These are phyloP conservation scores for Suhomyces bolitotheri DNA, from an alignment of 1,139 yeast species.

Conservation along the genomic window DNA sequence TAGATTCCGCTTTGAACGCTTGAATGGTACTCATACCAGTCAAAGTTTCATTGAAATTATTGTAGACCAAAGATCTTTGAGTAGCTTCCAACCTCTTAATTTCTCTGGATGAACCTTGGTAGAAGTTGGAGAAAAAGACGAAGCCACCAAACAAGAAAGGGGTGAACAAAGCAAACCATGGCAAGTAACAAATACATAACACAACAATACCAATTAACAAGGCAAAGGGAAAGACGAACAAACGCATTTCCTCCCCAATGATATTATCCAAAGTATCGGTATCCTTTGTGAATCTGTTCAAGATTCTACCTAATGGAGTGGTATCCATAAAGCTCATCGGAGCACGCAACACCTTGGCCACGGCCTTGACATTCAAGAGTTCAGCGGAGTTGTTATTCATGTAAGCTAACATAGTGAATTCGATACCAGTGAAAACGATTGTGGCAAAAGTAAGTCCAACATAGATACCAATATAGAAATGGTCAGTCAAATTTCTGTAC, in stretches of 20 bases:
- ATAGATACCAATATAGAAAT: slow-evolving; percentile 33
- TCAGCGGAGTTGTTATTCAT: slow-evolving; percentile 49
- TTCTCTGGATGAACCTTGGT: slow-evolving; percentile 76
- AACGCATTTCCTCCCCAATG: slow-evolving; percentile 46
- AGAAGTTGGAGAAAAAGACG: slow-evolving; percentile 43
- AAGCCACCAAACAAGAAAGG: slow-evolving; percentile 42
- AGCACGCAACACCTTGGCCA: slow-evolving; percentile 39
- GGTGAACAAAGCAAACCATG: slow-evolving; percentile 52
- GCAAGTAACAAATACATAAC: slow-evolving; percentile 66
- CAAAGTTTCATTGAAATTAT: slow-evolving; percentile 74
- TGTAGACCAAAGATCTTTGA: slow-evolving; percentile 73
- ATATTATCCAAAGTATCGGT: slow-evolving; percentile 51
- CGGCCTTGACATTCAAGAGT: slow-evolving; percentile 39
- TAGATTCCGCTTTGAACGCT: slow-evolving; percentile 34
- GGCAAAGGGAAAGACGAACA: slow-evolving; percentile 42
- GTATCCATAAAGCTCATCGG: slow-evolving; percentile 50
- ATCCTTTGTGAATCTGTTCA: slow-evolving; percentile 58
- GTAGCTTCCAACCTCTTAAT: slow-evolving; percentile 79
- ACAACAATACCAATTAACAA: slow-evolving; percentile 44
- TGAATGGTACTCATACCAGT: slow-evolving; percentile 72
- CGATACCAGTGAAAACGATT: slow-evolving; percentile 49
- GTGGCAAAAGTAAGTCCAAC: slow-evolving; percentile 35
- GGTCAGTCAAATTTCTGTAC: slow-evolving; percentile 22
- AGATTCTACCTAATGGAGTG: slow-evolving; percentile 47
- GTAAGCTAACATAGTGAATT: slow-evolving; percentile 56